Evolutionary conservation across 345 rosid genomes (phyloP).

Genomic region (thale cress (Arabidopsis thaliana)): DNA sequence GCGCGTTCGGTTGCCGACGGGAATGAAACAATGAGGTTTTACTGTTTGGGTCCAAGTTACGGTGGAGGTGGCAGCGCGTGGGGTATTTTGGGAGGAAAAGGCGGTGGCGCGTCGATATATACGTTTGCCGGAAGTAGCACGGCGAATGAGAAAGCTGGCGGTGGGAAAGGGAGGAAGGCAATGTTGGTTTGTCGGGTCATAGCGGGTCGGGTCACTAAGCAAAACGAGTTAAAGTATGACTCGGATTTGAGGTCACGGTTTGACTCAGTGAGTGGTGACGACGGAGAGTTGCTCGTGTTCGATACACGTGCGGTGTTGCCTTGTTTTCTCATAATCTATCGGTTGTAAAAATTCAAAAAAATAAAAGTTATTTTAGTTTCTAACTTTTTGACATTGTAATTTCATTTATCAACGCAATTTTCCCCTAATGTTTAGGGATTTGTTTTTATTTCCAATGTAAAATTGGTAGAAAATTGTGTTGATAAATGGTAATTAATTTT

Average conservation of each 20-base stretch:
- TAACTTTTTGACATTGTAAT: slow-evolving; percentile 32
- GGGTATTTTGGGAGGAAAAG: slow-evolving; percentile 40
- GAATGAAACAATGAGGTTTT: slow-evolving; percentile 96
- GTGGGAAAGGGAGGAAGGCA: slow-evolving; percentile 84
- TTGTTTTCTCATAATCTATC: slow-evolving; percentile 92
- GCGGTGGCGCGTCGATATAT: slow-evolving; percentile 60
- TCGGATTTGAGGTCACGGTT: slow-evolving; percentile 57
- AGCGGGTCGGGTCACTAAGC: slow-evolving; percentile 81
- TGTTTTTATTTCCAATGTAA: slow-evolving; percentile 10
- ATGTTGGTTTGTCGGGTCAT: slow-evolving; percentile 94
- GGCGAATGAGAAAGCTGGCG: slow-evolving; percentile 87
- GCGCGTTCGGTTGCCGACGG: slow-evolving; percentile 93
- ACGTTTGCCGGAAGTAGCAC: slow-evolving; percentile 79
- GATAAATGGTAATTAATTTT: slow-evolving; percentile 58
- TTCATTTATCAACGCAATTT: slow-evolving; percentile 58
- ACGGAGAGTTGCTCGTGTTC: slow-evolving; percentile 84
- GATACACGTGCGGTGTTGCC: slow-evolving; percentile 92
- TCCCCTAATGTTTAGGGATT: slow-evolving; percentile 14
- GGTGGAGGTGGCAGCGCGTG: slow-evolving; percentile 43
- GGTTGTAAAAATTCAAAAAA: slow-evolving; percentile 56
- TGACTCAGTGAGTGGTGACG: slow-evolving; percentile 87
- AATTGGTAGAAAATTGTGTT: slow-evolving; percentile 50
- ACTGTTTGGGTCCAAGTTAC: slow-evolving; percentile 71
- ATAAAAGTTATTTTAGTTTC: not conserved
- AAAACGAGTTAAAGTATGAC: slow-evolving; percentile 51